These are phyloP conservation scores for Pyracantha coccinea DNA, from an alignment of 331 rosid genomes.

Conservation along the genomic window DNA sequence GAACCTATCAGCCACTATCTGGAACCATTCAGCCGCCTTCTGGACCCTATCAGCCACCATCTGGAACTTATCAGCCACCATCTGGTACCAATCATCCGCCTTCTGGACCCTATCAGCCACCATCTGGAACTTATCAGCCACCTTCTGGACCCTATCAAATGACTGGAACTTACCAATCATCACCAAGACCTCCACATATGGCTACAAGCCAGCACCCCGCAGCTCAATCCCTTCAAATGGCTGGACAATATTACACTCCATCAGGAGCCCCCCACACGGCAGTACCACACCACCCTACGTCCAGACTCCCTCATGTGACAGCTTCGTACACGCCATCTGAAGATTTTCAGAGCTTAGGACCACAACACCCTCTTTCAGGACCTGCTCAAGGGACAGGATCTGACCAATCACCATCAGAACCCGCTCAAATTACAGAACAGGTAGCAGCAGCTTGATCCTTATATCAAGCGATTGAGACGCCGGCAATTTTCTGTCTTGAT, in stretches of 20 bases:
- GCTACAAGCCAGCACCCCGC: slow-evolving; percentile 12
- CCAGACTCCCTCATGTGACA: slow-evolving; percentile 7
- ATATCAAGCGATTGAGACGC: slow-evolving; percentile 9
- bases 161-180: background rate
- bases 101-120: background rate
- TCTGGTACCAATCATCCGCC: background rate
- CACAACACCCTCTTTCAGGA: background rate
- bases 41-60: background rate
- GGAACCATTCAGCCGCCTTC: background rate
- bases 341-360: slow-evolving; percentile 23
- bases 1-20: no score
- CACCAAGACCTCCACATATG: slow-evolving; percentile 20
- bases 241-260: slow-evolving; percentile 28
- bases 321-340: slow-evolving; percentile 12
- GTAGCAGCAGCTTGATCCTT: slow-evolving; percentile 38
- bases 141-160: slow-evolving; percentile 4
- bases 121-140: slow-evolving; percentile 8
- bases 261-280: slow-evolving; percentile 22
- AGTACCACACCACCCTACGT: slow-evolving; percentile 13
- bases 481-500: background rate
- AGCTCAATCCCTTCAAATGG: slow-evolving; percentile 25
- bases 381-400: background rate
- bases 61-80: no score
- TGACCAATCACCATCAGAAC: slow-evolving; percentile 5
- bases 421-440: slow-evolving; percentile 15